Base-by-base conservation (phyloP, 2,329 filamentous ascomycete genomes). In the Podosphaera fusca region DNA sequence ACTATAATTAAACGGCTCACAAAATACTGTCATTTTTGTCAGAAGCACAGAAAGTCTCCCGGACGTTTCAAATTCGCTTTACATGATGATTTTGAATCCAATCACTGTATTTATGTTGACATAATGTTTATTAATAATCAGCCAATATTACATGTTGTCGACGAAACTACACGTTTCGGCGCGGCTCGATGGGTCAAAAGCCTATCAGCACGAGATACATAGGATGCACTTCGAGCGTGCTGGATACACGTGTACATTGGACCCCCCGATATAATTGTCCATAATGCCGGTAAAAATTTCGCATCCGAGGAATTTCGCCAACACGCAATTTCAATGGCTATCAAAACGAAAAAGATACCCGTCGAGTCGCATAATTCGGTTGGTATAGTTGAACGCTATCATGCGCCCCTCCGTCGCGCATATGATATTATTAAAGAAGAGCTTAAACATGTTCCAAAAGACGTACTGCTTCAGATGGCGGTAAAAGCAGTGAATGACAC, bases 111-210 rank as follows among this genome's bases (percentile, higher is more conserved):
- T 2, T 40, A 55, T 36, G 52, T 59, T 29, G 40, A 59, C 51
- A 51, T 59, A 31, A 52, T 57, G 38, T 59, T 55, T 55, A 57
- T 59, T 36, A 47, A 55, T 1, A 35, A 45, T 38, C 34, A 59
- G 14, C 53, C 45, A 31, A 9, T 59, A 40, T 29, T 59, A 35
- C 36, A 59, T 50, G 36, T 55, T 21, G 38, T 58, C 0, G 31
- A 59, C 35, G 51, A 57, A 55, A 4, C 33, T 2, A 59, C 45
- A 8, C 9, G 52, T 30, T 58, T 55, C n/a, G 38, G 55, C 34
- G 46, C 47, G 12, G 58, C n/a, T 10, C 54, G 56, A 49, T 59
- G 30, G 45, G 45, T 59, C 45, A 31, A 45, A 33, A 55, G 40
- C 12, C 29, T 42, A 1, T 34, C 34, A 31, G 30, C 53, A 8